Evolutionary conservation across 139 green algal species (phyloP), one percentile per base, ranked within the genome.

Genomic region (Chlamydomonas applanata): DNA sequence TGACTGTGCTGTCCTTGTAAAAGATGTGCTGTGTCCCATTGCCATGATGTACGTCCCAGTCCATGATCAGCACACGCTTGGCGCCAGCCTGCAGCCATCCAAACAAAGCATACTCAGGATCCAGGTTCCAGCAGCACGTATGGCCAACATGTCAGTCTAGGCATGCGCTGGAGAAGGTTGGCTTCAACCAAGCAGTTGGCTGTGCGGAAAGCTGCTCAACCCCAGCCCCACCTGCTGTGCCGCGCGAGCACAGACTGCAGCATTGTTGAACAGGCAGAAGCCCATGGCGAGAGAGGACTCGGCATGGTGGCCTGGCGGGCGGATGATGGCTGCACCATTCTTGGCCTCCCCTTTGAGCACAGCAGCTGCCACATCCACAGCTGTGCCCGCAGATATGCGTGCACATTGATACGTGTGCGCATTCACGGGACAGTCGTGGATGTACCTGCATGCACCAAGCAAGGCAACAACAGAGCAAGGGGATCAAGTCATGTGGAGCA

Each of bases 261-360:
- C 82, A 54, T 88, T 94, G 85, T 97, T 96, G 88, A 89, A 96
- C 63, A 96, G 91, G 86, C 92, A 97, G 77, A 97, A 97, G 65
- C 92, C 92, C 90, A 95, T 94, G 32, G 91, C 84, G 33, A 84
- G 49, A 4, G 71, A 69, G 1, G 61, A 76, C 79, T 93, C 90
- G 7, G 92, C 92, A 75, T 97, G 92, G 79, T 97, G 92, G 22
- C 81, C 80, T 46, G 74, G 80, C 14, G 80, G 80, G 16, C 80
- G 71, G 36, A 85, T 77, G 61, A 86, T 83, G 59, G 82, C 78
- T 40, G 80, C 85, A 63, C 79, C 90, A 60, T 78, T 78, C 1
- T 36, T 44, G 2, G 76, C 78, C 25, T 85, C 59, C 2, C 84
- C 81, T 0, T 56, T 76, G 11, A 74, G 61, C 14, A 93, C 88